These are phyloP conservation scores for Phytophthora hibernalis DNA, from an alignment of 352 stramenopile genomes.

Conservation along the genomic window DNA sequence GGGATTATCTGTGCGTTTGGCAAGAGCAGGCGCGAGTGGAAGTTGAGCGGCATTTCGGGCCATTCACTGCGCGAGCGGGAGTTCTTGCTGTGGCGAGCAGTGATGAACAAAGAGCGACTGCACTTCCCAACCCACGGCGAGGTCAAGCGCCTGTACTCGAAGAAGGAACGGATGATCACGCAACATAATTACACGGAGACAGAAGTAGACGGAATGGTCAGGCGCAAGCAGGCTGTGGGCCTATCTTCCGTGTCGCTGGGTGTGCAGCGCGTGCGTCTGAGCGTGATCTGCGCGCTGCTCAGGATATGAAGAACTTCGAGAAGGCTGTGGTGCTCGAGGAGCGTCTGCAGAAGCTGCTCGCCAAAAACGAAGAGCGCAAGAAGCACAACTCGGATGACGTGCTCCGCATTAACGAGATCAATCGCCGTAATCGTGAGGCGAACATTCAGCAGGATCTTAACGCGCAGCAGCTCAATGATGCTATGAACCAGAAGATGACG, in stretches of 20 bases:
- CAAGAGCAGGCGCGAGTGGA: constrained; percentile 82
- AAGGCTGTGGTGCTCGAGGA: constrained; percentile 82
- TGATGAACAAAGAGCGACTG: constrained; percentile 80
- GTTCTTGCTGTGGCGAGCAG: constrained; percentile 83
- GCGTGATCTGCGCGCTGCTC: constrained; percentile 75
- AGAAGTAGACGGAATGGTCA: constrained; percentile 84
- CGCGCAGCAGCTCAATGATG: constrained; percentile 73
- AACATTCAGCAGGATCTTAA: constrained; percentile 88
- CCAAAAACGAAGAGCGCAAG: constrained; percentile 73
- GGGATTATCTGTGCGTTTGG: constrained; percentile 81
- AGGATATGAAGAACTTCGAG: constrained; percentile 90
- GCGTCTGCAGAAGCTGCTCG: constrained; percentile 63
- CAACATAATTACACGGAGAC: constrained; percentile 82
- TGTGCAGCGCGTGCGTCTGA: constrained; percentile 83
- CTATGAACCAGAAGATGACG: constrained; percentile 83
- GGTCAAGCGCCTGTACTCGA: constrained; percentile 64
- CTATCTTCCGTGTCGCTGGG: constrained; percentile 70
- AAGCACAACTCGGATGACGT: constrained; percentile 85
- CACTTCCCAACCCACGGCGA: constrained; percentile 79
- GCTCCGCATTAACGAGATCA: constrained; percentile 88
- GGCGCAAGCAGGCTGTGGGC: constrained; percentile 72
- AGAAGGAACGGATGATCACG: constrained; percentile 75
- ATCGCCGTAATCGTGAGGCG: constrained; percentile 77
- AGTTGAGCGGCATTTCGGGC: constrained; percentile 70
- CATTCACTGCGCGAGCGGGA: constrained; percentile 82